phyloP scores from a whole-genome alignment of 352 stramenopile species.

The Globisporangium emineosum region DNA sequence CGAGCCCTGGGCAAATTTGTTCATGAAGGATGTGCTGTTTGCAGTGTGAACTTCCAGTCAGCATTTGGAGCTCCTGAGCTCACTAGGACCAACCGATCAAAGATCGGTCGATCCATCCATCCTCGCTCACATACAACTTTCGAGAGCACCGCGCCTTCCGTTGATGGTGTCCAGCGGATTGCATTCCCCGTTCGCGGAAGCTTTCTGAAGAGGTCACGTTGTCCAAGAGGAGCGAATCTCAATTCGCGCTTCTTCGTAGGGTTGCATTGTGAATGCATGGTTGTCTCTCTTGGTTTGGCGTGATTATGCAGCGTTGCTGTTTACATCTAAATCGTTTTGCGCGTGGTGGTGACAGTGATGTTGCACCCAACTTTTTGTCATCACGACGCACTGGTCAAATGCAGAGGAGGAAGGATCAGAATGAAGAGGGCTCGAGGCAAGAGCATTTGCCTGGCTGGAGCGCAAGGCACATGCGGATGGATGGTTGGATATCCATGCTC shows the following conservation, averaged over 20 bases:
- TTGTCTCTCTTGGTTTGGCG: neutral
- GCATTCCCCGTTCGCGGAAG: neutral
- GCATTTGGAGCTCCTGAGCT: neutral
- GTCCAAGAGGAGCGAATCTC: neutral
- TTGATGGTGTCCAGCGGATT: neutral
- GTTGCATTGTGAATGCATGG: neutral
- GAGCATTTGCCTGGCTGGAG: too few relatives aligned
- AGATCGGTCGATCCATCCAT: neutral
- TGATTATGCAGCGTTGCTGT: neutral
- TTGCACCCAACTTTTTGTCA: neutral
- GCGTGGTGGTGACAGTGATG: neutral
- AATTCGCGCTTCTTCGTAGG: neutral
- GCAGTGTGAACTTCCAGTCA: neutral
- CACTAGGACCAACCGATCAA: neutral
- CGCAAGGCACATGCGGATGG: too few relatives aligned
- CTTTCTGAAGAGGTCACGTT: neutral
- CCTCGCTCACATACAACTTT: neutral
- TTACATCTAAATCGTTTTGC: neutral
- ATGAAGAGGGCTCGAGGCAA: neutral
- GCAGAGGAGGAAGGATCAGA: neutral
- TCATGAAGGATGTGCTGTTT: neutral
- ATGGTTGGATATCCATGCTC: neutral
- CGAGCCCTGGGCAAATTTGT: neutral
- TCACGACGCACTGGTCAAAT: neutral
- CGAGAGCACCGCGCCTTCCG: neutral